phyloP scores from a whole-genome alignment of 306 rosid genomes.

The Acacia confusa region DNA sequence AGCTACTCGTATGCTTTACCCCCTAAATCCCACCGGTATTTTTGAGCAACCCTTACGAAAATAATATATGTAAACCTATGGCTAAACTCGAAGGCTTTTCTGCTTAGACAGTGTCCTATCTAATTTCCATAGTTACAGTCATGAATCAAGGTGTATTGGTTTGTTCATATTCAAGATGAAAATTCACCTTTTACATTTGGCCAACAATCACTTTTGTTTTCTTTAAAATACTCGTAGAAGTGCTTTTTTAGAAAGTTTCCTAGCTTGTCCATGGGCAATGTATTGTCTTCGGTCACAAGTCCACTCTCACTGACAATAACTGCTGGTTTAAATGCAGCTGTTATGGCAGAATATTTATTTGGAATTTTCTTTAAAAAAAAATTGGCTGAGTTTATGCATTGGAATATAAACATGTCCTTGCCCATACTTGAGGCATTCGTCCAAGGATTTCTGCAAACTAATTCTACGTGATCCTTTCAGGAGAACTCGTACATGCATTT shows the following conservation, averaged over 20 bases:
- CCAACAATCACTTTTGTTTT: background rate
- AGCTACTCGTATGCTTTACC: constrained; percentile 21
- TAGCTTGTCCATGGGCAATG: background rate
- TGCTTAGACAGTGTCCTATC: background rate
- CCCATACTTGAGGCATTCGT: constrained; percentile 5
- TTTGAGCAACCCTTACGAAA: background rate
- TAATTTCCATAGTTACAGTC: background rate
- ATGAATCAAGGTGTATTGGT: constrained; percentile 17
- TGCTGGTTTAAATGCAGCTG: constrained; percentile 24
- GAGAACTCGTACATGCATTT: constrained; percentile 82
- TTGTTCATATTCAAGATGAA: constrained; percentile 12
- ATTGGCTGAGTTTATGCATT: constrained; percentile 9
- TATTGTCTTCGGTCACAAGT: background rate
- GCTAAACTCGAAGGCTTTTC: background rate
- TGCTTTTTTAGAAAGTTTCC: constrained; percentile 15
- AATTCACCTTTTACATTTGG: background rate
- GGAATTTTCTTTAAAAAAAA: background rate
- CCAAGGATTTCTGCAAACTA: constrained; percentile 29
- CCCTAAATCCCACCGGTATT: background rate
- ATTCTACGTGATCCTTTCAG: constrained; percentile 45
- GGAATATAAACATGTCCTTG: constrained; percentile 10
- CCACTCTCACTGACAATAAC: background rate
- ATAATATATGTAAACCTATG: background rate
- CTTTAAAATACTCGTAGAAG: constrained; percentile 15
- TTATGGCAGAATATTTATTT: background rate